Evolutionary conservation across 2,329 filamentous ascomycete species (phyloP).

Genomic region (Xenoacremonium recifei): DNA sequence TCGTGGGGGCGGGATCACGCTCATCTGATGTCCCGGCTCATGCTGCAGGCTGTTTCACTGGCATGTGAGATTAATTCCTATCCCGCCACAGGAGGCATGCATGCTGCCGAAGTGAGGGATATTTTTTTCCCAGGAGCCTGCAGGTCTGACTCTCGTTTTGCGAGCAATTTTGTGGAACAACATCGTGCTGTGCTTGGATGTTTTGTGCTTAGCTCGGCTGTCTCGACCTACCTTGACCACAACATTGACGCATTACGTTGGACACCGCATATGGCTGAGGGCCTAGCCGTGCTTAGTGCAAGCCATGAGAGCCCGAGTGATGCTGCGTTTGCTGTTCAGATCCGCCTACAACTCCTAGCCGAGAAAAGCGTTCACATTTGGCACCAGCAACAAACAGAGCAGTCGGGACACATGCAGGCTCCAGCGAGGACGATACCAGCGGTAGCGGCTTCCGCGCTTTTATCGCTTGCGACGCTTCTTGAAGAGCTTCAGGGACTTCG

Average conservation of each 20-base stretch:
- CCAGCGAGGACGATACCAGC: neutral
- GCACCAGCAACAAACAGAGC: neutral
- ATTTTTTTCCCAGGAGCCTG: neutral
- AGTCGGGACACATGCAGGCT: neutral
- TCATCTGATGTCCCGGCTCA: conserved; percentile 1
- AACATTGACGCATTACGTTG: conserved; percentile 1
- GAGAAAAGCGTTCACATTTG: neutral
- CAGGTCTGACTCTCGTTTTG: neutral
- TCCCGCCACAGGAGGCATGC: neutral
- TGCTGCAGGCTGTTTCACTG: conserved; percentile 2
- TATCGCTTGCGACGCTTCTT: neutral
- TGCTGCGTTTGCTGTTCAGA: neutral
- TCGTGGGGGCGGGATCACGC: conserved; percentile 6
- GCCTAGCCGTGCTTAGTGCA: neutral
- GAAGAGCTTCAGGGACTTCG: neutral
- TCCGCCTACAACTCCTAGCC: conserved; percentile 1
- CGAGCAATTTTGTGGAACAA: neutral
- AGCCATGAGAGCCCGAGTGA: neutral
- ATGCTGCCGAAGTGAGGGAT: neutral
- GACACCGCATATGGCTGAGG: conserved; percentile 4
- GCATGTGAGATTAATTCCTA: neutral
- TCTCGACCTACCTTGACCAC: conserved; percentile 1
- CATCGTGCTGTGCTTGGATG: conserved; percentile 5
- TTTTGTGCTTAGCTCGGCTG: conserved; percentile 4
- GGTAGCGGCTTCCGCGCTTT: too few relatives aligned